A percentile compares a stretch with the other conserved stretches of the same genome.
Evolutionary conservation across 1,139 yeast species (phyloP).

Genomic region (Candida smagusa): DNA sequence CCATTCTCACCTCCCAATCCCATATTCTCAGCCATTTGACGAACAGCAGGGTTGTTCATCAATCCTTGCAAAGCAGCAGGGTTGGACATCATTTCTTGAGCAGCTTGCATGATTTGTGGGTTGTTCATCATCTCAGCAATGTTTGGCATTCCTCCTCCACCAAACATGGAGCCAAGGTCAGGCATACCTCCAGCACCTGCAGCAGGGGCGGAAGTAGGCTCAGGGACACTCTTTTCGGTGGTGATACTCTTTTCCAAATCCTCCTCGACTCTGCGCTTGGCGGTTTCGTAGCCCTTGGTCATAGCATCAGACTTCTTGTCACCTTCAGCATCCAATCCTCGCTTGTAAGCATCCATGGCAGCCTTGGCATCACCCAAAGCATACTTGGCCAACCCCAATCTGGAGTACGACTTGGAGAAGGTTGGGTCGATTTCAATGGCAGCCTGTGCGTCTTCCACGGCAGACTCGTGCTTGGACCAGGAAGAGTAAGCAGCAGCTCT

Average conservation of each 20-base stretch:
- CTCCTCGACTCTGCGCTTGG: constrained; percentile 79
- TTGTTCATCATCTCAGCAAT: constrained; percentile 69
- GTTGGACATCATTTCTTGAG: constrained; percentile 88
- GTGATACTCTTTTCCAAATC: constrained; percentile 51
- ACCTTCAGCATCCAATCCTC: constrained; percentile 86
- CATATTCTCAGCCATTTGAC: constrained; percentile 72
- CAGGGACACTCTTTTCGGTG: constrained; percentile 23
- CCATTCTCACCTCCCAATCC: constrained; percentile 57
- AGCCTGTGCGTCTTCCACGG: constrained; percentile 76
- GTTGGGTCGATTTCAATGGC: constrained; percentile 77
- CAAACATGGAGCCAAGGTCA: constrained; percentile 62
- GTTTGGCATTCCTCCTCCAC: constrained; percentile 50
- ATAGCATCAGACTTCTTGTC: constrained; percentile 81
- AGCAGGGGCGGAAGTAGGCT: constrained; percentile 15
- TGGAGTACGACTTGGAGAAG: constrained; percentile 90
- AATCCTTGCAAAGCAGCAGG: constrained; percentile 75
- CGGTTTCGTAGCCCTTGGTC: constrained; percentile 92
- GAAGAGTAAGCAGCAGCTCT: constrained; percentile 97
- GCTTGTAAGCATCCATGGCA: constrained; percentile 85
- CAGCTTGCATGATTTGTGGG: constrained; percentile 90
- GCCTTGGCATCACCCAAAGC: constrained; percentile 88
- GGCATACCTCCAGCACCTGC: constrained; percentile 61
- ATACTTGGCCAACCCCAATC: constrained; percentile 90
- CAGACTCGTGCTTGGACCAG: constrained; percentile 65
- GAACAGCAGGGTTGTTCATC: constrained; percentile 77